These are phyloP conservation scores for Astrothelium subdiscretum DNA, from an alignment of 495 filamentous ascomycete species.

Conservation along the genomic window DNA sequence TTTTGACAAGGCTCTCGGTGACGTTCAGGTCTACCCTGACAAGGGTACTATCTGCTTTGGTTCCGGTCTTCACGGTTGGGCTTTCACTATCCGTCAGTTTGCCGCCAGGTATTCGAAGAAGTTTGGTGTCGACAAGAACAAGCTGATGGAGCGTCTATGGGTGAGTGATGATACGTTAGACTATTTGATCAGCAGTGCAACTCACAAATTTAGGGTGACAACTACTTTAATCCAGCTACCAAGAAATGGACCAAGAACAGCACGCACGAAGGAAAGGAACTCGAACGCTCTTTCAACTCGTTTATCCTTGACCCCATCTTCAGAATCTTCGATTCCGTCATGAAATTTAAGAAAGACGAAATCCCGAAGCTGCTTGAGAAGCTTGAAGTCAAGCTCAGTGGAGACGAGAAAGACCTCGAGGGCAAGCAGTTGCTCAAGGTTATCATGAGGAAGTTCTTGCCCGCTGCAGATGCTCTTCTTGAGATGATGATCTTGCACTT, in stretches of 20 bases:
- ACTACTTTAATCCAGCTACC: conserved; percentile 98
- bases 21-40: conserved; percentile 95
- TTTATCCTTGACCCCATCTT: conserved; percentile 99
- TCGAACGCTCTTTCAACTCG: conserved; percentile 97
- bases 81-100: conserved; percentile 98
- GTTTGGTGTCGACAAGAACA: conserved; percentile 96
- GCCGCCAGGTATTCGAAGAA: conserved; percentile 96
- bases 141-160: conserved; percentile 99
- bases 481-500: conserved; percentile 99
- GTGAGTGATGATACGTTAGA: conserved; percentile 36
- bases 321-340: conserved; percentile 88
- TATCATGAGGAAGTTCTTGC: conserved; percentile 96
- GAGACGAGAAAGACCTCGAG: conserved; percentile 84
- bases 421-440: conserved; percentile 96
- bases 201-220: conserved; percentile 60
- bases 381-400: conserved; percentile 77
- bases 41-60: conserved; percentile 96
- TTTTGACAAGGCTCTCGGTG: conserved; percentile 91
- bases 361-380: conserved; percentile 70
- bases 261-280: conserved; percentile 67
- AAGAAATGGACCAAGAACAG: conserved; percentile 97
- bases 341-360: conserved; percentile 98
- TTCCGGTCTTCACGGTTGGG: conserved; percentile 99
- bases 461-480: conserved; percentile 92
- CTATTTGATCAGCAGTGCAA: neutral